Conservation (phyloP, 352 stramenopile genomes). For the Phytophthora sojae region DNA sequence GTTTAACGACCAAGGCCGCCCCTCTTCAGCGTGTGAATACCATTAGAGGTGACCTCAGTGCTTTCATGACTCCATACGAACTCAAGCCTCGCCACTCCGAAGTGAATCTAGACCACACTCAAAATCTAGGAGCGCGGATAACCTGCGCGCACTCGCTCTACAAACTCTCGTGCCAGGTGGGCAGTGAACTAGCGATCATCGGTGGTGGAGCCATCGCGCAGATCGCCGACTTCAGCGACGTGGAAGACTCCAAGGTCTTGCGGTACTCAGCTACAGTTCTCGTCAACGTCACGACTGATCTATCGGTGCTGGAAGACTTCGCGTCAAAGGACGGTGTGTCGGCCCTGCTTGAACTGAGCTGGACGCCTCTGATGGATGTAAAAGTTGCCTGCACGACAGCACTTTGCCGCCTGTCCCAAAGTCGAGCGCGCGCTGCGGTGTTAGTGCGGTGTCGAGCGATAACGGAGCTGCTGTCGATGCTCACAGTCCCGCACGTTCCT, state of each 20-base stretch:
- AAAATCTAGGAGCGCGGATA: constrained; percentile 66
- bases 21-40: constrained; percentile 41
- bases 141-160: constrained; percentile 82
- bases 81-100: constrained; percentile 9
- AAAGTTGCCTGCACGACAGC: constrained; percentile 75
- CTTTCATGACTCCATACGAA: constrained; percentile 33
- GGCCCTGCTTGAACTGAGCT: constrained; percentile 74
- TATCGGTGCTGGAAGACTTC: constrained; percentile 54
- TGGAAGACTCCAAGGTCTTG: constrained; percentile 62
- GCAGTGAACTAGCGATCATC: constrained; percentile 69
- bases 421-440: constrained; percentile 38
- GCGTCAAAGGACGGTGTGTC: constrained; percentile 59
- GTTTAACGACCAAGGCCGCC: background rate
- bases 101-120: constrained; percentile 5
- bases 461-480: constrained; percentile 78
- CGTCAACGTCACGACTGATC: constrained; percentile 67
- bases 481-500: constrained; percentile 58
- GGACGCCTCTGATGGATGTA: constrained; percentile 67
- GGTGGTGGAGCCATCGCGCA: constrained; percentile 66
- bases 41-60: constrained; percentile 48
- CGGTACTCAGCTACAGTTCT: constrained; percentile 71
- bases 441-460: constrained; percentile 52
- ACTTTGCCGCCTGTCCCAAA: constrained; percentile 65
- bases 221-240: constrained; percentile 76
- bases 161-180: constrained; percentile 76